A percentile compares a stretch with the other conserved stretches of the same genome.
phyloP scores from a whole-genome alignment of 73 alveolate genomes.

The Tetrahymena elliotti region DNA sequence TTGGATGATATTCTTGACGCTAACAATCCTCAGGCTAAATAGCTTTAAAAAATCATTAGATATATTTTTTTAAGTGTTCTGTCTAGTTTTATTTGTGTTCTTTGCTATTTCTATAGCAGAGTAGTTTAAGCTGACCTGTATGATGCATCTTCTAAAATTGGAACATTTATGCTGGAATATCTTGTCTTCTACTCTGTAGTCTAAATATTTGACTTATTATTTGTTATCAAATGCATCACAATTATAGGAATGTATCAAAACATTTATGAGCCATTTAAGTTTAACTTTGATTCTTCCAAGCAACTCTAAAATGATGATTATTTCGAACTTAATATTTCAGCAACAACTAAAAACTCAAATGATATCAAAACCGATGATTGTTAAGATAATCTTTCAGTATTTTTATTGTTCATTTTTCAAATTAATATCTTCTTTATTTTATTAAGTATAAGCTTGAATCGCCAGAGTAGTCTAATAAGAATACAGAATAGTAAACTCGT shows the following conservation, averaged over 20 bases:
- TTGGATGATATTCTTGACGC: neutral
- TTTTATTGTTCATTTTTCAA: neutral
- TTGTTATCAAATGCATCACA: neutral
- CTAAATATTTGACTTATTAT: neutral
- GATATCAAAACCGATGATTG: neutral
- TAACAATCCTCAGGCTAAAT: neutral
- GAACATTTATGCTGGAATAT: neutral
- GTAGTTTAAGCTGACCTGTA: neutral
- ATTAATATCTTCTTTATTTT: no score
- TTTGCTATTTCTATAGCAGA: neutral
- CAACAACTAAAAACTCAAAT: neutral
- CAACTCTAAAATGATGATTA: neutral
- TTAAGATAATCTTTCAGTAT: neutral
- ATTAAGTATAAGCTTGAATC: neutral
- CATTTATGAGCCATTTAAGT: neutral
- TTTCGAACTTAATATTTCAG: neutral
- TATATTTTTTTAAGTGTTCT: neutral
- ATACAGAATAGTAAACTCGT: neutral
- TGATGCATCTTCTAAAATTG: neutral
- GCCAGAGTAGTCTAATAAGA: neutral
- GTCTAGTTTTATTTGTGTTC: neutral
- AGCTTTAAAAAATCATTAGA: neutral
- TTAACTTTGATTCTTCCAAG: neutral
- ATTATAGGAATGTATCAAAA: neutral
- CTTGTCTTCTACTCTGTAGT: neutral